Evolutionary conservation across 2,329 filamentous ascomycete species (phyloP).

Genomic region (Rugonectria rugulosa): DNA sequence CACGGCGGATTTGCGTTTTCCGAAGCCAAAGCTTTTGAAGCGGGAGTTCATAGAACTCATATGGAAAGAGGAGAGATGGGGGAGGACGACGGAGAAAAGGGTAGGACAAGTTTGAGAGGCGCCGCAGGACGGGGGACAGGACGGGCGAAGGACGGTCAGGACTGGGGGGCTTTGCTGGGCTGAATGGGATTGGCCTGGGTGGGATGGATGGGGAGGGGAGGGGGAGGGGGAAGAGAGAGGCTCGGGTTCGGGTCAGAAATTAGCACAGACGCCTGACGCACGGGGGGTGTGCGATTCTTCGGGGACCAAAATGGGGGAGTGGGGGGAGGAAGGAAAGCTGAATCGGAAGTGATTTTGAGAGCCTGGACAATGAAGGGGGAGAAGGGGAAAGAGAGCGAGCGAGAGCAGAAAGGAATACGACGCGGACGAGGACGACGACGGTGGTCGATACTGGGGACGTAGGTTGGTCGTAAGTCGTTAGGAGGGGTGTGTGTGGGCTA

Average conservation of each 20-base stretch:
- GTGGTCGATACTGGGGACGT: background rate
- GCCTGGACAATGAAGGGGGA: background rate
- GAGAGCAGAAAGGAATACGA: background rate
- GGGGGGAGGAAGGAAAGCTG: conserved; percentile 10
- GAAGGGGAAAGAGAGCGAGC: background rate
- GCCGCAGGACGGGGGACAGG: conserved; percentile 32
- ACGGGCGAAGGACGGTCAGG: conserved; percentile 25
- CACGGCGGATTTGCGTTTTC: conserved; percentile 77
- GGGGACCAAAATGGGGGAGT: conserved; percentile 11
- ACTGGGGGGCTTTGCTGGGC: conserved; percentile 19
- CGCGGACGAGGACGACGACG: background rate
- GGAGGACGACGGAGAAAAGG: conserved; percentile 36
- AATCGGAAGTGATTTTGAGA: background rate
- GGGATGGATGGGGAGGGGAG: conserved; percentile 27
- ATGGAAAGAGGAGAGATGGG: conserved; percentile 45
- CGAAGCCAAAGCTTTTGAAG: conserved; percentile 82
- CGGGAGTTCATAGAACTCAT: conserved; percentile 84
- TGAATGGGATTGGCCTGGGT: conserved; percentile 28
- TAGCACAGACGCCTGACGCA: conserved; percentile 28
- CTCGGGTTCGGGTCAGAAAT: conserved; percentile 38
- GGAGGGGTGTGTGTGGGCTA: background rate
- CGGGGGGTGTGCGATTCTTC: conserved; percentile 16
- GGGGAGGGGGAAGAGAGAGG: conserved; percentile 29
- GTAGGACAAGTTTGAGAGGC: conserved; percentile 38
- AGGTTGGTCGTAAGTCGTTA: background rate